These are phyloP conservation scores for Gossypioides kirkii DNA, from an alignment of 345 rosid genomes.

Conservation along the genomic window DNA sequence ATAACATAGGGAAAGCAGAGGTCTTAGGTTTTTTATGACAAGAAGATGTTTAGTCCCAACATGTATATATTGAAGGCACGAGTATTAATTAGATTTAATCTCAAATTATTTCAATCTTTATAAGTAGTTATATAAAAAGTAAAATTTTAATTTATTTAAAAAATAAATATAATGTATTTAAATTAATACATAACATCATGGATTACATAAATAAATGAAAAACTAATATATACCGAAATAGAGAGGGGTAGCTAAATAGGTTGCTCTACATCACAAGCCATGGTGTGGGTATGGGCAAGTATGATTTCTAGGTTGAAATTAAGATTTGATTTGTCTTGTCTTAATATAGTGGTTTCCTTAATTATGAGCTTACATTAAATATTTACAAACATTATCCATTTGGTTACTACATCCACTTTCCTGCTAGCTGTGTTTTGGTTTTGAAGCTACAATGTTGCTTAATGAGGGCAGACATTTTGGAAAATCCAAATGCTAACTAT, in stretches of 20 bases:
- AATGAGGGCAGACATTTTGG: not conserved
- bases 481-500: not conserved
- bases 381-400: not conserved
- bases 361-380: not conserved
- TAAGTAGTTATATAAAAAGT: no score
- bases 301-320: constrained; percentile 6
- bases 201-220: no score
- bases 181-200: no score
- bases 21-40: no score
- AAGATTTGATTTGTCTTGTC: constrained; percentile 8
- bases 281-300: not conserved
- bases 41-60: no score
- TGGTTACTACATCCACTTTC: not conserved
- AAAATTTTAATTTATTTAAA: no score
- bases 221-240: not conserved
- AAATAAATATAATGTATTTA: no score
- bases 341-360: not conserved
- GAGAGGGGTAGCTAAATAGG: not conserved
- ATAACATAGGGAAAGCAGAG: no score
- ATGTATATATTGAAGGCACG: no score
- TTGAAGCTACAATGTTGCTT: not conserved
- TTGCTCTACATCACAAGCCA: not conserved
- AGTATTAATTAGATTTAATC: no score
- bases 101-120: no score
- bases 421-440: not conserved